These are phyloP conservation scores for Trametes villosa DNA, from an alignment of 768 basidiomycete genomes.

Conservation along the genomic window DNA sequence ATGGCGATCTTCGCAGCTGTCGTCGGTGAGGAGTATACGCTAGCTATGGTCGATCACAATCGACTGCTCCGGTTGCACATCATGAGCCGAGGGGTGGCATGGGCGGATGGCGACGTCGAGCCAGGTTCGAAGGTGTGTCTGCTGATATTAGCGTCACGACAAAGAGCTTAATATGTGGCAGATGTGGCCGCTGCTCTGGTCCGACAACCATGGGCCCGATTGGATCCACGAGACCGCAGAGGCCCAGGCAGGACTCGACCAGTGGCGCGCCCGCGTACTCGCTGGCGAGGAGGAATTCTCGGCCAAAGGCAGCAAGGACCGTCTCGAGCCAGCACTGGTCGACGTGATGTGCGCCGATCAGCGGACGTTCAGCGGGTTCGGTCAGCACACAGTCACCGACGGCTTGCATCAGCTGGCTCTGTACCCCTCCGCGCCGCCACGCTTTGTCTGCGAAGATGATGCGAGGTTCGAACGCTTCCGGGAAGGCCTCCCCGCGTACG, in stretches of 20 bases:
- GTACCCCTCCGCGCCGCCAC: background rate
- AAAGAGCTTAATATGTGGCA: too few relatives aligned
- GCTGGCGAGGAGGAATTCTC: too few relatives aligned
- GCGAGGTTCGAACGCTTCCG: background rate
- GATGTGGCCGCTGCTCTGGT: background rate
- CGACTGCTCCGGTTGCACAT: background rate
- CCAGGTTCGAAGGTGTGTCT: background rate
- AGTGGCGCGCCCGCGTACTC: background rate
- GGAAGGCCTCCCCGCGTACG: background rate
- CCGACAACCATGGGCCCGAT: background rate
- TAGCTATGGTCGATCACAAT: background rate
- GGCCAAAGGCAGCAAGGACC: too few relatives aligned
- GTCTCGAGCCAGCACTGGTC: background rate
- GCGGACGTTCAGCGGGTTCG: background rate
- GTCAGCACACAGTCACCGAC: constrained; percentile 3
- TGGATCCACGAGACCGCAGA: background rate
- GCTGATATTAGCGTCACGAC: background rate
- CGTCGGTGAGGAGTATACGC: background rate
- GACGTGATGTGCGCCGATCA: background rate
- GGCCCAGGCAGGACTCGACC: background rate
- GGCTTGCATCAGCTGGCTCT: background rate
- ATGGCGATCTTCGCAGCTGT: background rate
- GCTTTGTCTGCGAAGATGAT: background rate
- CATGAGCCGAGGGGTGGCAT: background rate
- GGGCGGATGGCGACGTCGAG: background rate